Evolutionary conservation across 306 rosid genomes (phyloP).

Genomic region (Potentilla sterilis): DNA sequence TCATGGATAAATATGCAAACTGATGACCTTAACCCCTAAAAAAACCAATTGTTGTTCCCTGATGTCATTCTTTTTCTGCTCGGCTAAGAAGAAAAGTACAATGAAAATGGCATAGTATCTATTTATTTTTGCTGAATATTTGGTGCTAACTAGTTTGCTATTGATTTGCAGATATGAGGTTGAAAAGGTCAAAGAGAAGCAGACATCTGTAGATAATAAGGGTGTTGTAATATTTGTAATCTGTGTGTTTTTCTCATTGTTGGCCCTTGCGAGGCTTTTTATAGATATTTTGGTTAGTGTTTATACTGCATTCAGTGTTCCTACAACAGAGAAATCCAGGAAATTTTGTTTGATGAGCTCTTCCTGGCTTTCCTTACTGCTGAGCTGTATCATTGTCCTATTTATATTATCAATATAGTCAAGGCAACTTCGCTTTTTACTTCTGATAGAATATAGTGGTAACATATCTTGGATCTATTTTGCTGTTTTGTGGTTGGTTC

Average conservation of each 20-base stretch:
- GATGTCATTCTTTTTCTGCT: background rate
- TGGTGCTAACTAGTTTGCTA: constrained; percentile 6
- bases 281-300: constrained; percentile 44
- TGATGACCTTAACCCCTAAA: background rate
- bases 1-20: background rate
- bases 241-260: constrained; percentile 52
- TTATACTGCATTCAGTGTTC: constrained; percentile 37
- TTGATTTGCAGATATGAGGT: constrained; percentile 67
- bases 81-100: background rate
- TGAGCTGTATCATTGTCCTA: constrained; percentile 56
- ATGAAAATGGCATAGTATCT: background rate
- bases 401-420: constrained; percentile 58
- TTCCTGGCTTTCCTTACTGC: constrained; percentile 73
- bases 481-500: background rate
- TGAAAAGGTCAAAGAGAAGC: constrained; percentile 60
- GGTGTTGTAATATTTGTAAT: constrained; percentile 49
- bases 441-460: background rate
- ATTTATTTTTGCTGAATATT: background rate
- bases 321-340: constrained; percentile 45
- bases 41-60: background rate
- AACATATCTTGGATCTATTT: constrained; percentile 23
- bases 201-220: constrained; percentile 68
- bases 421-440: background rate
- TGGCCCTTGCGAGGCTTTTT: constrained; percentile 53
- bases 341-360: constrained; percentile 58